Evolutionary conservation across 2,329 filamentous ascomycete species (phyloP).

Genomic region (Didymellaceae sp.): DNA sequence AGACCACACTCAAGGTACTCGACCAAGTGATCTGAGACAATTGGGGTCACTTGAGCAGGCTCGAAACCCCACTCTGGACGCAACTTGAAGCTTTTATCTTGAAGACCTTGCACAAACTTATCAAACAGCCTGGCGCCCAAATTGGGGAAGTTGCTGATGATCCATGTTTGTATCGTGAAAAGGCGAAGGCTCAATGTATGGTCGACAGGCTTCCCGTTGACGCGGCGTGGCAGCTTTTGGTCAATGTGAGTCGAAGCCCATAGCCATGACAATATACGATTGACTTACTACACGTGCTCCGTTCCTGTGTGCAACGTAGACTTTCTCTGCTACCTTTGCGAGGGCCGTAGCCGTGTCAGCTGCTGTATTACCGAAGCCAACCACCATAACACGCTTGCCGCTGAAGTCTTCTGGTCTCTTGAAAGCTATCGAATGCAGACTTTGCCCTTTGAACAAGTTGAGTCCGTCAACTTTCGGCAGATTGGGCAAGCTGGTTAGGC

Average conservation of each 20-base stretch:
- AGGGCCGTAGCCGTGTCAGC: conserved; percentile 34
- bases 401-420: conserved; percentile 22
- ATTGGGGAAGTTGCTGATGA: conserved; percentile 22
- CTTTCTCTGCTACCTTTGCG: conserved; percentile 24
- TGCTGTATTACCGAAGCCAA: conserved; percentile 36
- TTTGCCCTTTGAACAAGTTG: conserved; percentile 24
- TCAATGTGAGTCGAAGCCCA: too few species aligned
- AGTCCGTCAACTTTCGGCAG: conserved; percentile 25
- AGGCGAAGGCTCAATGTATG: conserved; percentile 24
- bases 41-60: conserved; percentile 25
- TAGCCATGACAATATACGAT: too few species aligned
- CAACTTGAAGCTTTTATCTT: conserved; percentile 32
- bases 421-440: conserved; percentile 23
- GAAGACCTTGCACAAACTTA: conserved; percentile 23
- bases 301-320: conserved; percentile 35
- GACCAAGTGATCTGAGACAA: conserved; percentile 29
- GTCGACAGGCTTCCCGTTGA: conserved; percentile 24
- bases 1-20: conserved; percentile 23
- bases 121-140: conserved; percentile 27
- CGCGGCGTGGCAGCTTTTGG: conserved; percentile 27
- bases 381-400: conserved; percentile 30
- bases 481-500: conserved; percentile 23
- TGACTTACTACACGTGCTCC: conserved; percentile 26
- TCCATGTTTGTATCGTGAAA: conserved; percentile 19
- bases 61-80: conserved; percentile 33